Evolutionary conservation across 2,329 filamentous ascomycete genomes (phyloP), one percentile per base, ranked within the genome.

Genomic region (Claviceps humidiphila): DNA sequence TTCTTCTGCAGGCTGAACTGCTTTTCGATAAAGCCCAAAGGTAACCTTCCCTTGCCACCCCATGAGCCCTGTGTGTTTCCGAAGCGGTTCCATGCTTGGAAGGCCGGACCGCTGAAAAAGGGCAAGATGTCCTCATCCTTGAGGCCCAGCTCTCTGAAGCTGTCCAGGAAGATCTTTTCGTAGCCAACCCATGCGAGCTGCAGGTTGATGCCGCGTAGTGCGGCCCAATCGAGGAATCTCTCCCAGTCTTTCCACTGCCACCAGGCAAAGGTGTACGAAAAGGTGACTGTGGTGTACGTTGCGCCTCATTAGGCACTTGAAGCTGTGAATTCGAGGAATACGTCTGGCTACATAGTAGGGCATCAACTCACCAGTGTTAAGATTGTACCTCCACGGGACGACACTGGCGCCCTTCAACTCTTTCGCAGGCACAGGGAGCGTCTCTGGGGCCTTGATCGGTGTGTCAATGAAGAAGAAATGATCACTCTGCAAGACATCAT

Each of bases 231-330:
- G 5, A 77, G 67, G 54, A 76, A 64, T 2, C 68, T 60, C 58
- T 77, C 74, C 74, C 74, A 77, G 46, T 77, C 74, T 40, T 71
- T 63, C 74, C 74, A 77, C n/a, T 61, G 63, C 72, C 73, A 77
- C 59, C 75, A 77, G 0, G 73, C 68, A 4, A 68, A 62, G 3
- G 72, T 74, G 56, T 77, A 77, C 1, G 72, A 75, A 58, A 75
- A 76, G 0, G 74, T 77, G 1, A 77, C 74, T 69, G 24, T 30
- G 14, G n/a, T 22, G 13, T 14, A 20, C 44, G 26, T 42, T 37
- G 20, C 16, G 11, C 20, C 22, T 34, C 17, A 20, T 34, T 34
- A 34, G 30, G 30, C 16, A 37, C 3, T n/a, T 7, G 20, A 20
- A 22, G 42, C 22, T 22, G 14, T 14, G 11, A 14, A 20, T 4